Base-by-base conservation (phyloP, 2,329 filamentous ascomycete species). In the Ilyonectria robusta region DNA sequence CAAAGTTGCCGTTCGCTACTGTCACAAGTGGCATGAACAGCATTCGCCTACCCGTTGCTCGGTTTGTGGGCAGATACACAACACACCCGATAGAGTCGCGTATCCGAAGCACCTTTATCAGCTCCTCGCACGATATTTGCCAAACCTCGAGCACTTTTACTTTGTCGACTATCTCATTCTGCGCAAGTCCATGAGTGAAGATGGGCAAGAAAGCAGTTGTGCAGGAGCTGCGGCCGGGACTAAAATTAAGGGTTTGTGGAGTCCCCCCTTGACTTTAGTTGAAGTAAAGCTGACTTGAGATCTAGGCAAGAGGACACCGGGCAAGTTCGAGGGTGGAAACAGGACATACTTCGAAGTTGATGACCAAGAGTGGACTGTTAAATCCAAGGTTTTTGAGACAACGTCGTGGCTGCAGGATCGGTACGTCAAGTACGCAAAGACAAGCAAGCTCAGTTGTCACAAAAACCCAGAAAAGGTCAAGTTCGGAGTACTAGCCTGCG, bases 161-260 rank as follows among this genome's bases (percentile, higher is more conserved):
- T 81, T 85, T 51, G 74, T 85, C 23, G 84, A 85, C 67, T 84
- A 82, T 58, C 75, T 83, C 6, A 80, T 83, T 4, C 66, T 83
- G 10, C 78, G 78, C 7, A 79, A 78, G 54, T 17, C 54, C 4
- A 19, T 29, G 1, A 66, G 35, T 31, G 11, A 50, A 7, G 33
- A 53, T n/a, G 6, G n/a, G 21, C 31, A 57, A 35, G 35, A 29
- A 15, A 4, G 46, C 42, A 3, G 19, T 4, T 40, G 33, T 23
- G 47, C 19, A 19, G 35, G 42, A 21, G 17, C 19, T 19, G 23
- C 26, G 5, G 53, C 37, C 13, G 11, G 19, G 44, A 31, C n/a
- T 7, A 15, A 9, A 4, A n/a, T 29, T 31, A 60, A 57, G 21
- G 63, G 72, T 73, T 65, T 17, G 70, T 56, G 26, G 35, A 33